These are phyloP conservation scores for Taphrina betulina DNA, from an alignment of 1,139 yeast genomes.

Conservation along the genomic window DNA sequence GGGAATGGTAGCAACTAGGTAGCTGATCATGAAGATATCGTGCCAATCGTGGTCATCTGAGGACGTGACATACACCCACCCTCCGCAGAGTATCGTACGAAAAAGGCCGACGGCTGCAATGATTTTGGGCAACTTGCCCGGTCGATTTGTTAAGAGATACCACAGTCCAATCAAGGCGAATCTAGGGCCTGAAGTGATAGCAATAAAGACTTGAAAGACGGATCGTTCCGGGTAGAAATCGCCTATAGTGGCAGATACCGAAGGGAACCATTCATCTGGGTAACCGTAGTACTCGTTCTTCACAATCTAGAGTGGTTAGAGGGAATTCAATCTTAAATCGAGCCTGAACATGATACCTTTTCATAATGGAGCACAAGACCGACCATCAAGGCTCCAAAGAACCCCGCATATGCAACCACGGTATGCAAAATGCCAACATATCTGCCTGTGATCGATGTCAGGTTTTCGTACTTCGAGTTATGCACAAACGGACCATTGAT, in stretches of 20 bases:
- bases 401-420: conserved; percentile 25
- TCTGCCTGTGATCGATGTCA: conserved; percentile 2
- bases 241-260: conserved; percentile 95
- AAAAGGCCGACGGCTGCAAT: conserved; percentile 61
- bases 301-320: conserved; percentile 56
- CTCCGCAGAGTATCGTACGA: conserved; percentile 93
- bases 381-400: conserved; percentile 23
- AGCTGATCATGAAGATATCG: conserved; percentile 89
- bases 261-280: conserved; percentile 98
- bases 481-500: conserved; percentile 2
- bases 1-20: conserved; percentile 83
- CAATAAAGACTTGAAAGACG: conserved; percentile 73
- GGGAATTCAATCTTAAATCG: too few relatives aligned
- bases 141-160: conserved; percentile 49
- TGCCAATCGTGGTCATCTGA: conserved; percentile 97
- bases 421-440: conserved; percentile 24
- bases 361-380: conserved; percentile 27
- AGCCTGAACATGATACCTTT: conserved; percentile 28
- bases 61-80: conserved; percentile 96
- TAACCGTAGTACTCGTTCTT: conserved; percentile 80
- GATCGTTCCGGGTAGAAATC: conserved; percentile 96
- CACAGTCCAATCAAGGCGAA: conserved; percentile 67
- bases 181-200: conserved; percentile 67
- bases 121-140: conserved; percentile 50
- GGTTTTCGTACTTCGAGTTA: neutral